These are phyloP conservation scores for Pythium guiyangense DNA, from an alignment of 352 stramenopile species.

Conservation along the genomic window DNA sequence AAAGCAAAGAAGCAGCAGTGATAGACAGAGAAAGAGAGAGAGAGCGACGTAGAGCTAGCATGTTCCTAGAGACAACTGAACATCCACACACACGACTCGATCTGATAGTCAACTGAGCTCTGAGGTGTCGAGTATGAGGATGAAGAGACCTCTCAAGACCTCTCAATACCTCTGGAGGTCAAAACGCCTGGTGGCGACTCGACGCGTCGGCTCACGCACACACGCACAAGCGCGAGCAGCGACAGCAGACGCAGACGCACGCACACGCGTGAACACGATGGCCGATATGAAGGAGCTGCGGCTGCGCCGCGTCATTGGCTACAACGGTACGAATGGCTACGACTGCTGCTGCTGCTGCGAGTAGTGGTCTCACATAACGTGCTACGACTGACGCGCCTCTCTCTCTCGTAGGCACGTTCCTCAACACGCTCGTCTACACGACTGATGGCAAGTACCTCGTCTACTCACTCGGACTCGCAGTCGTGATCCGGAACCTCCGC, in stretches of 20 bases:
- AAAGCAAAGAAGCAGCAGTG: slow-evolving; percentile 63
- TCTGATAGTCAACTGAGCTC: no score
- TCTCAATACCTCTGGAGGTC: no score
- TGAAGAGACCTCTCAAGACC: no score
- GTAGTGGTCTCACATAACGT: no score
- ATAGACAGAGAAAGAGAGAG: not conserved
- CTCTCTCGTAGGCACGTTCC: slow-evolving; percentile 51
- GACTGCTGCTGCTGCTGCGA: not conserved
- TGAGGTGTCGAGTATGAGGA: no score
- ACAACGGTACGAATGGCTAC: slow-evolving; percentile 49
- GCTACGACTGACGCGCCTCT: no score
- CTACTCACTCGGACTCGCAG: slow-evolving; percentile 83
- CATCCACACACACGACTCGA: no score
- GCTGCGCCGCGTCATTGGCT: slow-evolving; percentile 73
- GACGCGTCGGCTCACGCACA: not conserved
- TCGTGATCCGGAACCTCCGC: slow-evolving; percentile 80
- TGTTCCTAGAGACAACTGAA: no score
- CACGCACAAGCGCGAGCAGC: no score
- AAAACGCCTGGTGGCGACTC: no score
- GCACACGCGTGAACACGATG: slow-evolving; percentile 44
- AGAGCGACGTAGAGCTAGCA: no score
- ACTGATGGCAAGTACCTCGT: slow-evolving; percentile 77
- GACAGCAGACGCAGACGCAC: no score
- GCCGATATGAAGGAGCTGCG: slow-evolving; percentile 68
- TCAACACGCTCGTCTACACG: slow-evolving; percentile 77